These are phyloP conservation scores for Botrytis elliptica DNA, from an alignment of 2,329 filamentous ascomycete genomes.

Conservation along the genomic window DNA sequence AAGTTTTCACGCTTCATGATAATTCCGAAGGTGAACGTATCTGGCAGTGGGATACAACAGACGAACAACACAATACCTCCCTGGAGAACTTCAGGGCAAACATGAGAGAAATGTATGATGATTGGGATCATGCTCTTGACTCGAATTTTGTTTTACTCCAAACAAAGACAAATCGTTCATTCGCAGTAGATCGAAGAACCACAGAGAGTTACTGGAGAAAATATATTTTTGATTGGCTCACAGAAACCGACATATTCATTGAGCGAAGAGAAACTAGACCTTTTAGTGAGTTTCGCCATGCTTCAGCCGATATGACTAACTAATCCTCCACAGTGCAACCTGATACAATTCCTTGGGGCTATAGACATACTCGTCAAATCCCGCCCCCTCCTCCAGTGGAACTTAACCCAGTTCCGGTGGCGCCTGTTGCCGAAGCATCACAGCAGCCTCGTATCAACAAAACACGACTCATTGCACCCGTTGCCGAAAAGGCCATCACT, in stretches of 20 bases:
- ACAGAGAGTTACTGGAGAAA: conserved; percentile 22
- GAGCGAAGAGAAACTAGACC: background rate
- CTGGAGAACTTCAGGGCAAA: background rate
- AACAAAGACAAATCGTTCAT: background rate
- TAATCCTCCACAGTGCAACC: conserved; percentile 8
- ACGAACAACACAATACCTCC: background rate
- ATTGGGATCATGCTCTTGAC: conserved; percentile 11
- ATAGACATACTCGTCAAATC: conserved; percentile 3
- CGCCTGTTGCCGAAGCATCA: background rate
- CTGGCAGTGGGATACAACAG: conserved; percentile 13
- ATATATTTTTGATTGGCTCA: conserved; percentile 28
- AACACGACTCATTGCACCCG: conserved; percentile 24
- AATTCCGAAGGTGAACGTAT: background rate
- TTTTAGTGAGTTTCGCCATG: background rate
- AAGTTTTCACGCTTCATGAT: conserved; percentile 19
- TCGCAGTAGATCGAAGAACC: conserved; percentile 16
- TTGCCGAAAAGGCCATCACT: conserved; percentile 22
- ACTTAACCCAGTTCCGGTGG: background rate
- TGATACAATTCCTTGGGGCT: conserved; percentile 10
- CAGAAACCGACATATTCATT: conserved; percentile 6
- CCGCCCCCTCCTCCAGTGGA: background rate
- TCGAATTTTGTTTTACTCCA: conserved; percentile 5
- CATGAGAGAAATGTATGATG: conserved; percentile 2
- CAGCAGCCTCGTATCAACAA: conserved; percentile 26
- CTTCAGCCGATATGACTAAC: background rate